These are phyloP conservation scores for Astraeus odoratus DNA, from an alignment of 768 basidiomycete genomes.

Conservation along the genomic window DNA sequence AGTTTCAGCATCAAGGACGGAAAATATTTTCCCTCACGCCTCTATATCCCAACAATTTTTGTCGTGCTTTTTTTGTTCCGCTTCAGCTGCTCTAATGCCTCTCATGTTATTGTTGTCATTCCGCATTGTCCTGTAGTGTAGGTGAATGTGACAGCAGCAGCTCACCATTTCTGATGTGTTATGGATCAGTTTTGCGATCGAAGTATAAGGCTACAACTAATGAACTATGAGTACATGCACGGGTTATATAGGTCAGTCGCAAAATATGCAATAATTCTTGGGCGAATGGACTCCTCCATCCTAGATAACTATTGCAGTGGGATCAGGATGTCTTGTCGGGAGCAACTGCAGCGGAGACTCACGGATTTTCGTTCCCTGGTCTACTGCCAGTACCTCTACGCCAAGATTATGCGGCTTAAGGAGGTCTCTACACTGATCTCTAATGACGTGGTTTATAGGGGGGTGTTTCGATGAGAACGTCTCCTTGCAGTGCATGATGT, in stretches of 20 bases:
- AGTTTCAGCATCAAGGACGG: too few species aligned
- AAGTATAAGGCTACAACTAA: not conserved
- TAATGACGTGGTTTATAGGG: slow-evolving; percentile 63
- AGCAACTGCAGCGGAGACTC: slow-evolving; percentile 23
- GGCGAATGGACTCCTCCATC: not conserved
- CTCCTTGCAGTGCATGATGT: slow-evolving; percentile 86
- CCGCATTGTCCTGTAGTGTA: too few species aligned
- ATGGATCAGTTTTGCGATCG: too few species aligned
- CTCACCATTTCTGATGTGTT: too few species aligned
- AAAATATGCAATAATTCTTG: not conserved
- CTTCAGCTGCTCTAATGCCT: too few species aligned
- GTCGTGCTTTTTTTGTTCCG: not conserved
- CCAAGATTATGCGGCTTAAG: slow-evolving; percentile 61
- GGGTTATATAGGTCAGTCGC: not conserved
- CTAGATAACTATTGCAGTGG: slow-evolving; percentile 15
- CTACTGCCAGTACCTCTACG: slow-evolving; percentile 58
- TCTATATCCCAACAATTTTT: not conserved
- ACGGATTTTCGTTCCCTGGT: slow-evolving; percentile 82
- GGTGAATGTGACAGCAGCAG: too few species aligned
- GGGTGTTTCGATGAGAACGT: slow-evolving; percentile 41
- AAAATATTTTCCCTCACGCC: too few species aligned
- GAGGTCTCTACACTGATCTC: slow-evolving; percentile 60
- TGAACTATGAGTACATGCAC: not conserved
- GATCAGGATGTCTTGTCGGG: not conserved
- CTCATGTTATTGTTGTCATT: too few species aligned